phyloP scores from a whole-genome alignment of 1,284 basidiomycete species.

The Moesziomyces globuligerus region DNA sequence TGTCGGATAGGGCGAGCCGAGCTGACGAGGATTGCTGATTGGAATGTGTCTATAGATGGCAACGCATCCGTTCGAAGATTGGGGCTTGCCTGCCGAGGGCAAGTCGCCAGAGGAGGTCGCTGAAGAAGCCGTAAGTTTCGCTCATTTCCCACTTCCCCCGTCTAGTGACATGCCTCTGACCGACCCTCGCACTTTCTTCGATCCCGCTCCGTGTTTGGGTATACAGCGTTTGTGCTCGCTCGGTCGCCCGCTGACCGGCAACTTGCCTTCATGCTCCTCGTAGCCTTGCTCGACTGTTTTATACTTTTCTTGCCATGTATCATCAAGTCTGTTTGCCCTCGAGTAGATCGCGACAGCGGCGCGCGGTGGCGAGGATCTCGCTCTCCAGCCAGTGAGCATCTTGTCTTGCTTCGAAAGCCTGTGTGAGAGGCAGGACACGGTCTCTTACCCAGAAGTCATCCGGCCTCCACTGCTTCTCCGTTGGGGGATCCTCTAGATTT shows the following conservation, averaged over 20 bases:
- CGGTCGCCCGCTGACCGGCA: constrained; percentile 43
- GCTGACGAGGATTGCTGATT: not conserved
- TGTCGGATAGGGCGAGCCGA: too few relatives aligned
- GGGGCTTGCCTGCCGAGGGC: constrained; percentile 37
- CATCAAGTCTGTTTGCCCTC: constrained; percentile 1
- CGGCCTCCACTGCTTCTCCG: constrained; percentile 10
- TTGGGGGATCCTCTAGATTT: constrained; percentile 32
- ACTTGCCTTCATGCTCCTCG: constrained; percentile 62
- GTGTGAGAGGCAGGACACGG: constrained; percentile 12
- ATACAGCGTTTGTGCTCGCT: constrained; percentile 46
- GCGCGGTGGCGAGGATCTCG: constrained; percentile 8
- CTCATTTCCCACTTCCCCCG: too few relatives aligned
- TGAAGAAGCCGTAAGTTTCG: constrained; percentile 73
- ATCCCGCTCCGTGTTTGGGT: constrained; percentile 1
- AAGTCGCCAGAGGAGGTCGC: constrained; percentile 71
- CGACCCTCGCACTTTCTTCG: not conserved
- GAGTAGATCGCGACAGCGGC: constrained; percentile 11
- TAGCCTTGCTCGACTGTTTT: too few relatives aligned
- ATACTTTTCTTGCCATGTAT: not conserved
- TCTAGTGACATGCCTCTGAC: too few relatives aligned
- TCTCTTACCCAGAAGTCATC: constrained; percentile 10
- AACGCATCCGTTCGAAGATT: constrained; percentile 54
- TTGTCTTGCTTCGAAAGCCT: constrained; percentile 13
- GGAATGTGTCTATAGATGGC: constrained; percentile 37
- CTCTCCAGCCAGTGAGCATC: constrained; percentile 19